These are phyloP conservation scores for Ceratocystiopsis brevicomis DNA, from an alignment of 2,329 filamentous ascomycete species.

Conservation along the genomic window DNA sequence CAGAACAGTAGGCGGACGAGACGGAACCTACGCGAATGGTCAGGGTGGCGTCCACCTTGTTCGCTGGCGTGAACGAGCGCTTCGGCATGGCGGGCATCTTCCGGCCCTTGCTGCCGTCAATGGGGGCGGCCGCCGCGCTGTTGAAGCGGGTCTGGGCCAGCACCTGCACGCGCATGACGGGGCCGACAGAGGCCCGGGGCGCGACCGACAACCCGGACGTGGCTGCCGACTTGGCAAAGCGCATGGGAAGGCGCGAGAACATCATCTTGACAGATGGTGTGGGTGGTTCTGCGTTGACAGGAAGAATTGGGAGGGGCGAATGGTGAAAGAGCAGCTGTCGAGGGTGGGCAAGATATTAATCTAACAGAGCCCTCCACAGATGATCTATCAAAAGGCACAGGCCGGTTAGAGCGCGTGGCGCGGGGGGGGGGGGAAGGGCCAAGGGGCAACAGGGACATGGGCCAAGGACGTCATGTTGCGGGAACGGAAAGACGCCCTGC, in stretches of 20 bases:
- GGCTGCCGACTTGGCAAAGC: constrained; percentile 28
- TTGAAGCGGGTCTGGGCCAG: constrained; percentile 3
- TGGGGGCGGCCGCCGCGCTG: constrained; percentile 23
- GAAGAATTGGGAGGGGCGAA: constrained; percentile 10
- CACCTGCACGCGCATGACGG: constrained; percentile 16
- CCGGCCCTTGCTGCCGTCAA: constrained; percentile 51
- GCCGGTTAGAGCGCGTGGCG: neutral
- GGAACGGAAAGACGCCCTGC: neutral
- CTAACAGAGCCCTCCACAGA: constrained; percentile 32
- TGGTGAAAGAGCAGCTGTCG: constrained; percentile 6
- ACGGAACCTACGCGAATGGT: constrained; percentile 58
- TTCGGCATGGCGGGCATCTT: constrained; percentile 40
- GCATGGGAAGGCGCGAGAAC: constrained; percentile 38
- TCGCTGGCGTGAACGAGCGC: constrained; percentile 44
- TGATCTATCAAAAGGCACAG: constrained; percentile 22
- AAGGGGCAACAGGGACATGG: neutral
- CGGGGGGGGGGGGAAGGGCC: neutral
- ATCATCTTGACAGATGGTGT: constrained; percentile 18
- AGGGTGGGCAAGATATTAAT: constrained; percentile 18
- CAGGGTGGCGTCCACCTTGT: constrained; percentile 64
- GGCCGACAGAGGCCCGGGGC: constrained; percentile 14
- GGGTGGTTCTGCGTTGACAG: neutral
- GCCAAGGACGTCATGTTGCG: neutral
- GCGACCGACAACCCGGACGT: constrained; percentile 5
- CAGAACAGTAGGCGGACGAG: neutral